Base-by-base conservation (phyloP, 2,329 filamentous ascomycete species). In the Penicillium brevicompactum region DNA sequence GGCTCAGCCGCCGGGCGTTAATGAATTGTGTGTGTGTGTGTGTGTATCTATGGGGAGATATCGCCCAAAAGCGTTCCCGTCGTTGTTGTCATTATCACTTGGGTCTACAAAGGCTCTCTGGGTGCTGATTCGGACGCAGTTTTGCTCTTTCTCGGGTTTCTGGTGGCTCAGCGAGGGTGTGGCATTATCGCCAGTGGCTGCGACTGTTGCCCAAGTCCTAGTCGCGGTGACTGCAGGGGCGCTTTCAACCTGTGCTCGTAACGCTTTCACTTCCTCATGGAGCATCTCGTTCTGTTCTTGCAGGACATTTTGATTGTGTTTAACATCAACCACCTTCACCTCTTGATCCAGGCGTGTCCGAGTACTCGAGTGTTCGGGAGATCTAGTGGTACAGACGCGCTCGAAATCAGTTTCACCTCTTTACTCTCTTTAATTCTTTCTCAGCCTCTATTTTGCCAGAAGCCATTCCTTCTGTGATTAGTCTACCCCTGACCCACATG, bases 1-100 rank as follows among this genome's bases (percentile, higher is more conserved):
- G 62, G 63, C 40, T 60, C 16, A 59, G 62, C 61, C 61, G 57
- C 62, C 59, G 59, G 62, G 61, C 61, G 59, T 65, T 64, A 60
- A 63, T 62, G 38, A 56, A 63, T 63, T 60, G 54, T 63, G 51
- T 63, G 51, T 61, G 43, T 46, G 37, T 53, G 38, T 49, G 59
- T 37, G 38, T 40, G 38, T 40, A n/a, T 51, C 44, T 8, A 56
- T 58, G 11, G 53, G 41, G 11, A 61, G 51, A 43, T 43, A 52
- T 43, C 58, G 45, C 30, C 24, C 30, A 30, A 61, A 58, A 13
- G 30, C 18, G n/a, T 53, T 43, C 8, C 44, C 37, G 21, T 59
- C 31, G 21, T 37, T 46, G 8, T 61, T 50, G 14, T 32, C 31
- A 32, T 32, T 32, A 13, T 53, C 31, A 13, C 37, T 47, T n/a